A percentile compares a stretch with the other conserved stretches of the same genome.
phyloP scores from a whole-genome alignment of 305 asterid genomes.

The Fraxinus xanthoxyloides region DNA sequence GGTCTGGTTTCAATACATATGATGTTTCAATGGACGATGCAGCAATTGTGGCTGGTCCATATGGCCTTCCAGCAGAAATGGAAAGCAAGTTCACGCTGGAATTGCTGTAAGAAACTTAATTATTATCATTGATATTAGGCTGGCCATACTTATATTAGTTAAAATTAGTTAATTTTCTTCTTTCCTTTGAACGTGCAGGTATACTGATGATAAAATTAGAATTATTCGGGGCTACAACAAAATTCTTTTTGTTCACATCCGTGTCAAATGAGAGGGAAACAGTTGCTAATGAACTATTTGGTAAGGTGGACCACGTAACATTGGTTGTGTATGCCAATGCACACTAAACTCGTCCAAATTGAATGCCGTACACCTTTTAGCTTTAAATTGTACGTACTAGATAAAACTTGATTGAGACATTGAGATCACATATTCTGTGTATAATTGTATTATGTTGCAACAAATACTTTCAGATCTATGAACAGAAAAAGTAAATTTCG shows the following conservation, averaged over 20 bases:
- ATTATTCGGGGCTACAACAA: constrained; percentile 64
- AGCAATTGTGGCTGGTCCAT: constrained; percentile 77
- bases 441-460: background rate
- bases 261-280: constrained; percentile 18
- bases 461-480: background rate
- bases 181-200: constrained; percentile 40
- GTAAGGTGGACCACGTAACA: background rate
- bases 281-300: background rate
- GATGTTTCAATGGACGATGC: constrained; percentile 81
- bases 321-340: background rate
- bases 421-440: background rate
- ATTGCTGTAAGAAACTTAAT: constrained; percentile 49
- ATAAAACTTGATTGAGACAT: background rate
- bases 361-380: background rate
- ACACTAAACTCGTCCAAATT: background rate
- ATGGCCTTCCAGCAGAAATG: constrained; percentile 80
- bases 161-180: background rate
- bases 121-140: background rate
- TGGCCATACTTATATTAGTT: background rate
- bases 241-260: constrained; percentile 69
- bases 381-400: background rate
- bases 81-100: constrained; percentile 63
- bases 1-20: constrained; percentile 51
- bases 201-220: constrained; percentile 73
- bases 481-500: background rate